Evolutionary conservation across 495 filamentous ascomycete genomes (phyloP).

Genomic region (Cercophora samala): DNA sequence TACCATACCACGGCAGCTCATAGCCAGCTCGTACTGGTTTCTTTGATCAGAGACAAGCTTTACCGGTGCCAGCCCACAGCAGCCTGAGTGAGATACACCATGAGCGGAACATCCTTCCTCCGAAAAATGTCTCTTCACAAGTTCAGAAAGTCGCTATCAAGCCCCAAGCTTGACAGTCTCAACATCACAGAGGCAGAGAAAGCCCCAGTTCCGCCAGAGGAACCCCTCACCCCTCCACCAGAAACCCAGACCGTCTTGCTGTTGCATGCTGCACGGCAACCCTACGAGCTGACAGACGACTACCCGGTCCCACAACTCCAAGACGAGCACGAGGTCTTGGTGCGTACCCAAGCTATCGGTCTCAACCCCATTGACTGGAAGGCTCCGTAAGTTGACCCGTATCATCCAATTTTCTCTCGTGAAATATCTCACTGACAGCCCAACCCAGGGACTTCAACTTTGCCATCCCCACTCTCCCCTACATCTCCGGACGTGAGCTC

Average conservation of each 20-base stretch:
- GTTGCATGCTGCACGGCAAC: constrained; percentile 42
- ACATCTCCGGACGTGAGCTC: constrained; percentile 63
- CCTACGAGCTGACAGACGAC: constrained; percentile 40
- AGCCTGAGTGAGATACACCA: background rate
- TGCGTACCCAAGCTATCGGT: constrained; percentile 57
- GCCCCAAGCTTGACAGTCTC: background rate
- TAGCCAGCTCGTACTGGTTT: background rate
- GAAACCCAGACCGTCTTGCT: constrained; percentile 44
- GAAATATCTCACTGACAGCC: background rate
- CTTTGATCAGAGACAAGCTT: background rate
- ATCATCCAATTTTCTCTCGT: constrained; percentile 3
- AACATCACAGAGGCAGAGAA: constrained; percentile 1
- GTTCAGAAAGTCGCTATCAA: constrained; percentile 14
- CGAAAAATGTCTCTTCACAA: constrained; percentile 24
- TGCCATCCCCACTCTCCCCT: constrained; percentile 60
- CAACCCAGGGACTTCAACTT: constrained; percentile 60
- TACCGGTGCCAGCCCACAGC: background rate
- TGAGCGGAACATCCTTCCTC: constrained; percentile 23
- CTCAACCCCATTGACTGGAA: constrained; percentile 76
- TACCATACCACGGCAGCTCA: background rate
- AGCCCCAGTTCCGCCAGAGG: background rate
- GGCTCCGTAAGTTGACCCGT: constrained; percentile 59
- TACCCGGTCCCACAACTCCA: constrained; percentile 47
- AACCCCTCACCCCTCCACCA: constrained; percentile 8
- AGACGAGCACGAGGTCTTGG: constrained; percentile 50